Percentiles rank a stretch among this genome's conserved stretches.
These are phyloP conservation scores for Piromyces finnis DNA, from an alignment of 192 early-diverging fungal species.

Conservation along the genomic window DNA sequence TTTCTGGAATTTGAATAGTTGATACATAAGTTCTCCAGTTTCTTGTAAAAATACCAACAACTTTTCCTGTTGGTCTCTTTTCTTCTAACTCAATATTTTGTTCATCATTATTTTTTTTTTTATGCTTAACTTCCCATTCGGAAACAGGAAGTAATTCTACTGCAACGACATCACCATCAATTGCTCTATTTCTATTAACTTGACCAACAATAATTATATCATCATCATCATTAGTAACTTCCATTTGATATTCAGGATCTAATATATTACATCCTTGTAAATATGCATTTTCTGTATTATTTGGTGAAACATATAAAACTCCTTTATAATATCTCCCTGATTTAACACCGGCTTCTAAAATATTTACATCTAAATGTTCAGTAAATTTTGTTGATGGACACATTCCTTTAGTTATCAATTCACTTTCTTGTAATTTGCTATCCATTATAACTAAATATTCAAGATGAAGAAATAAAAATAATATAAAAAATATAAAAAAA, in stretches of 20 bases:
- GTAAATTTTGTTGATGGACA: not conserved
- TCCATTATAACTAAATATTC: not conserved
- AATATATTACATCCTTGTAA: not conserved
- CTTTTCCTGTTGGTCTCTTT: slow-evolving; percentile 4
- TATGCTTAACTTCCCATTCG: not conserved
- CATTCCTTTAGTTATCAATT: not conserved
- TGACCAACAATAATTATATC: slow-evolving; percentile 45
- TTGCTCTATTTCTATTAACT: slow-evolving; percentile 25
- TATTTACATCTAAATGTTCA: not conserved
- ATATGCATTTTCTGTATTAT: not conserved
- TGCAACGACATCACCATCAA: slow-evolving; percentile 46
- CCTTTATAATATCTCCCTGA: not conserved
- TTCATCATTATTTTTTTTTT: not conserved
- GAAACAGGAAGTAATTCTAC: slow-evolving; percentile 24
- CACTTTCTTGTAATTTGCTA: not conserved
- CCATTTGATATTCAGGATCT: slow-evolving; percentile 3
- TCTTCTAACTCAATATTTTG: not conserved
- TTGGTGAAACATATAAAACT: not conserved
- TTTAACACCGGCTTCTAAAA: not conserved
- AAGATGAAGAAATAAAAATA: not conserved
- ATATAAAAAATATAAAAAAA: no score
- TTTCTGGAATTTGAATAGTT: slow-evolving; percentile 42
- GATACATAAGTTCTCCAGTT: slow-evolving; percentile 64
- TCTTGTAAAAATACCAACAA: slow-evolving; percentile 41
- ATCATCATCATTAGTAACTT: slow-evolving; percentile 17